A percentile compares a stretch with the other conserved stretches of the same genome.
Evolutionary conservation across 192 early-diverging fungal genomes (phyloP).

Genomic region (Phlyctochytrium arcticum): DNA sequence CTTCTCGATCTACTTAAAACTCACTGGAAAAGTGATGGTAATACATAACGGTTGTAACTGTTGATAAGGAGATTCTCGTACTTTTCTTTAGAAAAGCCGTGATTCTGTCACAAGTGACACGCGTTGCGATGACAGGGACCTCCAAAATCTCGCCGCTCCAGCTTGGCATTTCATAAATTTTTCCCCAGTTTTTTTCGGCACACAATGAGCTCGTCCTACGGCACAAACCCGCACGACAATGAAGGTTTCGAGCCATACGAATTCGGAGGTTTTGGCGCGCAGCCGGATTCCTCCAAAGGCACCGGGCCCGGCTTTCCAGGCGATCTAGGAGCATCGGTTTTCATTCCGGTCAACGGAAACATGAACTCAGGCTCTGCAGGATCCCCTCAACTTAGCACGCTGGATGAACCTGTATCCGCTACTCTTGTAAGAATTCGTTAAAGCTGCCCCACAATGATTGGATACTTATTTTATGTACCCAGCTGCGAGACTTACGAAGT

Average conservation of each 20-base stretch:
- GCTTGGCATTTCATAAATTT: too few species aligned
- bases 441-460: not conserved
- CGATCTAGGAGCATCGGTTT: conserved; percentile 3
- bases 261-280: conserved; percentile 1
- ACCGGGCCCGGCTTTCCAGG: not conserved
- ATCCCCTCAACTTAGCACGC: conserved; percentile 46
- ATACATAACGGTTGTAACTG: too few species aligned
- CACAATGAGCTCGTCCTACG: not conserved
- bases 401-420: conserved; percentile 91
- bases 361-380: not conserved
- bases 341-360: conserved; percentile 12
- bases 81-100: too few species aligned
- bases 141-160: too few species aligned
- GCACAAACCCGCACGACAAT: not conserved
- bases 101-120: too few species aligned
- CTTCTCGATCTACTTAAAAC: too few species aligned
- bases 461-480: conserved; percentile 2
- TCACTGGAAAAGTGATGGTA: too few species aligned
- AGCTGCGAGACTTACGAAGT: conserved; percentile 69
- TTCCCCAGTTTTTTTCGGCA: too few species aligned
- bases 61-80: too few species aligned
- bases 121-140: too few species aligned
- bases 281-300: not conserved
- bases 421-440: conserved; percentile 66
- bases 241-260: not conserved